phyloP scores from a whole-genome alignment of 2,329 filamentous ascomycete species.

The Colletotrichum limetticola region DNA sequence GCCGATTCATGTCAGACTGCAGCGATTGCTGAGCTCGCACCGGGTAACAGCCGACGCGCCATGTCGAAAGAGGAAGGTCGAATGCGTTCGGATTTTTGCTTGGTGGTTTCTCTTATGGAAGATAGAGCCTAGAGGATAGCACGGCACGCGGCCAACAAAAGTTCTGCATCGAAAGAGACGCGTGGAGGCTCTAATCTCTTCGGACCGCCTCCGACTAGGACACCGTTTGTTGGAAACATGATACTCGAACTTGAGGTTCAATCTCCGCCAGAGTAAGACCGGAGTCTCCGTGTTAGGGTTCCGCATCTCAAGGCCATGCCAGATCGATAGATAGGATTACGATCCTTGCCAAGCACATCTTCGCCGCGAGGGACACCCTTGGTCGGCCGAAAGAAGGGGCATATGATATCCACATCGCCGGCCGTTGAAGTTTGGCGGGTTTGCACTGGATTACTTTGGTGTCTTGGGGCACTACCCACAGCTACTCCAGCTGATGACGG shows the following conservation, averaged over 20 bases:
- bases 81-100: not conserved
- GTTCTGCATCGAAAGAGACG: not conserved
- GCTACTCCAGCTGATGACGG: not conserved
- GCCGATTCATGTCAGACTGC: slow-evolving; percentile 1
- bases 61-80: slow-evolving; percentile 16
- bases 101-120: not conserved
- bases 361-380: not conserved
- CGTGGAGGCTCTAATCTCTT: not conserved
- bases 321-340: not conserved
- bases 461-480: not conserved
- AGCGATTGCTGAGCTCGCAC: not conserved
- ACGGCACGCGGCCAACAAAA: not conserved
- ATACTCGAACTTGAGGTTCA: not conserved
- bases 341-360: not conserved
- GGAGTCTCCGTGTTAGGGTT: not conserved
- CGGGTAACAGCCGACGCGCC: not conserved
- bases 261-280: not conserved
- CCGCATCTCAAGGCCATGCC: not conserved
- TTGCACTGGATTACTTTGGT: not conserved
- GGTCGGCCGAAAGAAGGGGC: not conserved
- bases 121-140: not conserved
- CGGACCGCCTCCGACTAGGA: not conserved
- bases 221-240: too few species aligned
- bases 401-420: slow-evolving; percentile 2
- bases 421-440: not conserved